Base-by-base conservation (phyloP, 768 basidiomycete species). In the Serendipita sp. region DNA sequence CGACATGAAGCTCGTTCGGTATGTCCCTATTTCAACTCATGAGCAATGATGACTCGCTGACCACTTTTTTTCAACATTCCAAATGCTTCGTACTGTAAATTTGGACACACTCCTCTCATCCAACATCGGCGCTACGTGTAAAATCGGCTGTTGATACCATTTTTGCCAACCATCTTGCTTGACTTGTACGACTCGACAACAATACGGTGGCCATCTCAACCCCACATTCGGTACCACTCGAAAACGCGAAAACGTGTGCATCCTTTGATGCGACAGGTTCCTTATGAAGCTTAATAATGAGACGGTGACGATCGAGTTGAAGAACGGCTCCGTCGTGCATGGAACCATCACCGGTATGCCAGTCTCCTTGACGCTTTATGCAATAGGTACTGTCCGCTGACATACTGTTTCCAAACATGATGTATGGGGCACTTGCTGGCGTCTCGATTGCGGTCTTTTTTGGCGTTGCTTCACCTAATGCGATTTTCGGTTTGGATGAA, bases 231-330 rank as follows among this genome's bases (percentile, higher is more conserved):
- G 63, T 61, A 62, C 31, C 71, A n/a, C n/a, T n/a, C 38, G 5
- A 14, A 38, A 38, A 5, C 38, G 14, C 14, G 7, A 38, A 38
- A 38, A 38, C 14, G 9, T n/a, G 28, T 50, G n/a, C 45, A 17
- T 9, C n/a, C 11, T 11, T n/a, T 5, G 20, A 22, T n/a, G 14
- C 51, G 14, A 13, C 63, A 95, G 91, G 74, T 97, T 95, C 77
- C 82, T 96, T 79, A 99, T 98, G 95, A 99, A 98, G 81, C 76
- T 99, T 77, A 95, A 96, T 81, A 97, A 97, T 73, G 95, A 99
- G 80, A 94, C 95, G 66, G 93, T 97, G 68, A 91, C 94, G 66
- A 82, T 98, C 73, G 94, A 99, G 78, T 81, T 99, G 68, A 99
- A 99, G 76, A 97, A 99, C 69, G 96, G 96, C 30, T 90, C 91